phyloP scores from a whole-genome alignment of 2,329 filamentous ascomycete genomes.

The Lizonia empirigonia region DNA sequence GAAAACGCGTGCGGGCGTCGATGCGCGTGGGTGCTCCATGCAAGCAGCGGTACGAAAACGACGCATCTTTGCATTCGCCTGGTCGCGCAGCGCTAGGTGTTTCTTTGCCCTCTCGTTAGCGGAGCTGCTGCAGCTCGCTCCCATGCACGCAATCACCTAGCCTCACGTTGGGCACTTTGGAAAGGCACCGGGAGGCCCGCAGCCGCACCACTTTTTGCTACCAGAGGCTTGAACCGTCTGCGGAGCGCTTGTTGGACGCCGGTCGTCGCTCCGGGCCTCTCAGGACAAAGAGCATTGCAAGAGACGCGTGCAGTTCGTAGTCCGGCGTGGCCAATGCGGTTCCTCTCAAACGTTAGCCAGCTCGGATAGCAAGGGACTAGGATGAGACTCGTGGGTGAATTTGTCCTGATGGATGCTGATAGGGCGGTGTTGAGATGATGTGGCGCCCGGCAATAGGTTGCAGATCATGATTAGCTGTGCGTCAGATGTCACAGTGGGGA shows the following conservation, averaged over 20 bases:
- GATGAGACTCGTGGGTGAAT: background rate
- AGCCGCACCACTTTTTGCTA: constrained; percentile 4
- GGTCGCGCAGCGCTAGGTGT: no score
- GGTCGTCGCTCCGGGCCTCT: constrained; percentile 10
- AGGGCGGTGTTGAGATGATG: constrained; percentile 15
- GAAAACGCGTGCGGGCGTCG: background rate
- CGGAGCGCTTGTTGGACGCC: constrained; percentile 1
- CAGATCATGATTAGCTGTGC: constrained; percentile 17
- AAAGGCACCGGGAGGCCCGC: constrained; percentile 10
- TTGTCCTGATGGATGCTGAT: constrained; percentile 4
- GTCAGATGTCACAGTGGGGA: constrained; percentile 8
- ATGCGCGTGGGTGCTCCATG: no score
- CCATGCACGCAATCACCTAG: constrained; percentile 9
- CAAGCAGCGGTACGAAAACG: constrained; percentile 8
- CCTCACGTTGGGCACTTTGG: constrained; percentile 1
- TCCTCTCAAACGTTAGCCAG: constrained; percentile 2
- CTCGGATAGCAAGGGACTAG: background rate
- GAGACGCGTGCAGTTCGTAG: constrained; percentile 9
- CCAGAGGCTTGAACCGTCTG: background rate
- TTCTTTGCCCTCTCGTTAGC: no score
- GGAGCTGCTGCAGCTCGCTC: constrained; percentile 15
- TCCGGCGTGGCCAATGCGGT: background rate
- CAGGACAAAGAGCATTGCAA: constrained; percentile 1
- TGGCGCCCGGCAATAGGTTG: constrained; percentile 14
- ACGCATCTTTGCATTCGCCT: no score